These are phyloP conservation scores for Misopates orontium DNA, from an alignment of 257 asterid species.

Conservation along the genomic window DNA sequence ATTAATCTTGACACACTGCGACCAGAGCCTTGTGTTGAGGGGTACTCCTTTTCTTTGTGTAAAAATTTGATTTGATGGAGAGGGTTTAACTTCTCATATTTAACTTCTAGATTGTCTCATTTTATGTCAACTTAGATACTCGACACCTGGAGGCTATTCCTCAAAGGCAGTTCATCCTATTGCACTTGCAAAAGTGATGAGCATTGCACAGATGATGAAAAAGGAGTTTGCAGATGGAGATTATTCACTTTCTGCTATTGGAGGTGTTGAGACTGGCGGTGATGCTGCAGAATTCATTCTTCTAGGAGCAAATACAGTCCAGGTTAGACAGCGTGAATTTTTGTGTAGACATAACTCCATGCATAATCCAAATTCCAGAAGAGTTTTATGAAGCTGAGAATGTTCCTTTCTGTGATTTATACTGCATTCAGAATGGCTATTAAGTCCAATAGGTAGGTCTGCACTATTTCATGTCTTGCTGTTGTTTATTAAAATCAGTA, in stretches of 20 bases:
- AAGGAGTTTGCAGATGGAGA: conserved; percentile 61
- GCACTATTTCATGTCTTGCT: not conserved
- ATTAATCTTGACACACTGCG: conserved; percentile 78
- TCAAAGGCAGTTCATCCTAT: conserved; percentile 97
- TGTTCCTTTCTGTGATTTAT: too few relatives aligned
- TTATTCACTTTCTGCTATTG: conserved; percentile 85
- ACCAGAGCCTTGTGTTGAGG: conserved; percentile 99
- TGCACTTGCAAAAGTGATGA: conserved; percentile 97
- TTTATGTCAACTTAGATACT: conserved; percentile 53
- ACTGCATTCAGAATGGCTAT: too few relatives aligned
- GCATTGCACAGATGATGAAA: conserved; percentile 84
- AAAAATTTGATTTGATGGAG: not conserved
- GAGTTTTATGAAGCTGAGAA: too few relatives aligned
- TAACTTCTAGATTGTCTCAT: not conserved
- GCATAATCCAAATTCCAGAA: too few relatives aligned
- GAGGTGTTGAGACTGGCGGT: conserved; percentile 90
- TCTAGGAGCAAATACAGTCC: conserved; percentile 93
- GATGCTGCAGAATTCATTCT: conserved; percentile 98
- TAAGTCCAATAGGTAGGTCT: too few relatives aligned
- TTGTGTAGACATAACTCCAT: too few relatives aligned
- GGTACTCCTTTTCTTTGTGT: conserved; percentile 42
- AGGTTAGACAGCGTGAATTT: conserved; percentile 49
- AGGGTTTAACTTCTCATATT: not conserved
- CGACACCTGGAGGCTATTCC: conserved; percentile 97
- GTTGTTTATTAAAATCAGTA: not conserved